Evolutionary conservation across 2,329 filamentous ascomycete species (phyloP), one percentile per base, ranked within the genome.

Genomic region (Podosphaera xanthii): DNA sequence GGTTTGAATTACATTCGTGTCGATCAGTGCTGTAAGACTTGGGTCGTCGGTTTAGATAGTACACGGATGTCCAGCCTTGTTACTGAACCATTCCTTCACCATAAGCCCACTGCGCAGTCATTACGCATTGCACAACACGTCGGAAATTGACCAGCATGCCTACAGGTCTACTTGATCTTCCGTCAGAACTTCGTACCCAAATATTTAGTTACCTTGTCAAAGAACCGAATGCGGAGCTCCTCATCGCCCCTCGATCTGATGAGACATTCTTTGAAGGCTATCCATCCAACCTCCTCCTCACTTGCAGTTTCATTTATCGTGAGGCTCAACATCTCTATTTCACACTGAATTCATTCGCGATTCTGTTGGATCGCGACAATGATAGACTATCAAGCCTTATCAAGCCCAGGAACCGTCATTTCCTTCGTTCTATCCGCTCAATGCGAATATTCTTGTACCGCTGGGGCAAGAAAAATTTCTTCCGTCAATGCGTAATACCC

Each of bases 321-420:
- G 65, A 69, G 61, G 40, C 64, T 6, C 64, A 64, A 0, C 63
- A 65, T 0, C 35, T 67, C 8, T 69, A 66, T 62, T 65, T 65
- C 56, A 59, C 49, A 10, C 36, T 44, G 46, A 67, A 69, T 57
- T 61, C 54, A n/a, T 67, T 69, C 58, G 56, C 49, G 2, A 34
- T 68, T 30, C 59, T 55, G 4, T 59, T 68, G 30, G 59, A 42
- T 10, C 59, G 63, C 1, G 59, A 59, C 14, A 62, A 63, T 54
- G 56, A 63, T 1, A 36, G 56, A 6, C 62, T 61, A 52, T 35
- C 56, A 0, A 62, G 61, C 35, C 64, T 67, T 46, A 60, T 66
- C 44, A 52, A 48, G 1, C 60, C 60, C 10, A n/a, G 56, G 12
- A 67, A 64, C 36, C 59, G 44, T 0, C 59, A 62, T 6, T 64